Base-by-base conservation (phyloP, 169 alveolate genomes). In the Ichthyophthirius multifiliis region DNA sequence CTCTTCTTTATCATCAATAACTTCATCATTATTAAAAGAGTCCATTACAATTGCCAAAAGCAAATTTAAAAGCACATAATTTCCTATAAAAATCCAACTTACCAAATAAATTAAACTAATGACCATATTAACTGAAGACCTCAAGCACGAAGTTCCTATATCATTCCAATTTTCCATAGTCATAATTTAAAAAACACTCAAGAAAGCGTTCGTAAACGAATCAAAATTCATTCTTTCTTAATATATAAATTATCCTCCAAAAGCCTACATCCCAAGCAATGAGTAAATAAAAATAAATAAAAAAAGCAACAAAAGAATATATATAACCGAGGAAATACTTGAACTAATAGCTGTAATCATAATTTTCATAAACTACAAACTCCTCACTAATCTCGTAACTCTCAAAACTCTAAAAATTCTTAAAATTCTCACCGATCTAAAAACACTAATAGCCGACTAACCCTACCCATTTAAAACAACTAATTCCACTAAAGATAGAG, bases 401-500 rank as follows among this genome's bases (percentile, higher is more conserved):
- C 98, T 85, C 20, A 95, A 74, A 5, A 94, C 95, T 82, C 97
- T 84, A 76, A 95, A 91, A 5, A 94, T 90, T 80, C 97, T 92
- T 37, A 95, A 92, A 45, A 94, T 93, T 86, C 96, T 85, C 15
- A 95, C 85, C 0, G 96, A 74, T 75, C 95, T 75, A 76, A 94
- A 92, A 0, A 95, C 96, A 41, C 89, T 39, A 27, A 91, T 46
- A 6, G 92, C 83, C 23, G 83, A 44, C 9, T 75, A 83, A 73
- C 87, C 84, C 82, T 45, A 46, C 43, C 85, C 92, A 65, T 75
- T 78, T 43, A 90, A 30, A 71, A 79, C 27, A 75, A 86, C 20
- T 43, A 89, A 13, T 74, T 92, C 89, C 74, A 87, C 84, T 71
- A 88, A 37, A 73, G 88, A 44, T 63, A 84, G 43, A 37, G 85